Evolutionary conservation across 2,329 filamentous ascomycete genomes (phyloP).

Genomic region (Biscogniauxia sp.): DNA sequence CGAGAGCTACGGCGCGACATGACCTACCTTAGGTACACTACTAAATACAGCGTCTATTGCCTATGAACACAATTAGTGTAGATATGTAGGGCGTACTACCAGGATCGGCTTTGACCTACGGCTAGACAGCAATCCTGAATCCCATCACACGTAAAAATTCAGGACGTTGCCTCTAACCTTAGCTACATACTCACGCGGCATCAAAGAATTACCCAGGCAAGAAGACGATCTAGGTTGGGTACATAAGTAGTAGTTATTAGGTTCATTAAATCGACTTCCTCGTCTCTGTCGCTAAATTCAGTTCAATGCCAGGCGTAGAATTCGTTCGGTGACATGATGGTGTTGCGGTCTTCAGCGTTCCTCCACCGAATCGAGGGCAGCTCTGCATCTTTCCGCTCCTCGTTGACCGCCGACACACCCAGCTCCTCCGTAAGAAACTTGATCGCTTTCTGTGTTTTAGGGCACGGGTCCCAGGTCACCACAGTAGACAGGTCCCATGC

Average conservation of each 20-base stretch:
- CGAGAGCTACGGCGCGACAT: not conserved
- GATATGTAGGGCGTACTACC: not conserved
- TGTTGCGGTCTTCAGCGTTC: conserved; percentile 7
- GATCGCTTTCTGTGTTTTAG: conserved; percentile 6
- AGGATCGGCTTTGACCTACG: no score
- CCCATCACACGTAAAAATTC: no score
- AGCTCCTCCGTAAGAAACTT: conserved; percentile 2
- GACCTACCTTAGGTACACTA: not conserved
- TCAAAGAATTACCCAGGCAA: no score
- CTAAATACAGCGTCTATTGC: not conserved
- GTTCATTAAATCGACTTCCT: not conserved
- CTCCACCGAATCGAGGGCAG: conserved; percentile 19
- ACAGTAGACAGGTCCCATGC: conserved; percentile 12
- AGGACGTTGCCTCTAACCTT: no score
- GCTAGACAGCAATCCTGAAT: no score
- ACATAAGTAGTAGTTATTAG: no score
- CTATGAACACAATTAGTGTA: not conserved
- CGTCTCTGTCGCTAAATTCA: conserved; percentile 6
- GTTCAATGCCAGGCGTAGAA: conserved; percentile 23
- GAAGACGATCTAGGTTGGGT: no score
- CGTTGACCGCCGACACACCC: conserved; percentile 5
- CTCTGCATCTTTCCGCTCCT: conserved; percentile 6
- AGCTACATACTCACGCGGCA: no score
- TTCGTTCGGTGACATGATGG: conserved; percentile 12
- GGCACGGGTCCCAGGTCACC: conserved; percentile 15